Evolutionary conservation across 2,329 filamentous ascomycete genomes (phyloP).

Genomic region (Chaetomiaceae sp.): DNA sequence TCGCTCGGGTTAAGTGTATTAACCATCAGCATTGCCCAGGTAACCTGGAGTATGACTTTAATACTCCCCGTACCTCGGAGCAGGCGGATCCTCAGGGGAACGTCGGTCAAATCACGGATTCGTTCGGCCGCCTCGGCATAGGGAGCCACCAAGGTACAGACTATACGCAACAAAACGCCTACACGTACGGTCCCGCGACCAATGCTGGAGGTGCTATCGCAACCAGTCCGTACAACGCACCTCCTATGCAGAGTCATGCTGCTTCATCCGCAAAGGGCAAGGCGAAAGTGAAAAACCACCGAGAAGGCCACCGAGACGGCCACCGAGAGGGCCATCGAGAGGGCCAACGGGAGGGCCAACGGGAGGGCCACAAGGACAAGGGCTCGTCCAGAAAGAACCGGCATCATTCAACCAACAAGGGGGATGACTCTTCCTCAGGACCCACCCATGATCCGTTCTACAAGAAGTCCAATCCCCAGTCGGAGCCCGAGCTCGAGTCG

Average conservation of each 20-base stretch:
- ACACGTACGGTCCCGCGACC: conserved; percentile 2
- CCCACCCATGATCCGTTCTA: neutral
- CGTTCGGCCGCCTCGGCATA: conserved; percentile 4
- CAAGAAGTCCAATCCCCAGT: neutral
- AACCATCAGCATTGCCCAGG: conserved; percentile 9
- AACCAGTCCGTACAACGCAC: neutral
- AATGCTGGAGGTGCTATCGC: neutral
- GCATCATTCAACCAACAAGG: too few species aligned
- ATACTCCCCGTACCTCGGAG: neutral
- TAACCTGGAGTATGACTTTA: conserved; percentile 11
- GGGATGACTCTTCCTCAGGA: too few species aligned
- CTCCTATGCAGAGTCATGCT: neutral
- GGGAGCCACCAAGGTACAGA: conserved; percentile 1
- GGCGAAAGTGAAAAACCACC: neutral
- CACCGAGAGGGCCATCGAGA: too few species aligned
- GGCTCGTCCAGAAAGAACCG: conserved; percentile 1
- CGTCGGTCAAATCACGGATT: conserved; percentile 7
- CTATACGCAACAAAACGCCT: conserved; percentile 10
- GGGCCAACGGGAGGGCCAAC: too few species aligned
- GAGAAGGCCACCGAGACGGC: too few species aligned
- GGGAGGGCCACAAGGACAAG: too few species aligned
- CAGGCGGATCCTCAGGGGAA: conserved; percentile 10
- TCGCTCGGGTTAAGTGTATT: neutral
- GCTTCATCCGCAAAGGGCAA: neutral
- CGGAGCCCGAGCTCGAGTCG: neutral